Percentiles rank a stretch among this genome's conserved stretches.
Conservation (phyloP, 2,329 filamentous ascomycete species). For the Whalleya microplaca region DNA sequence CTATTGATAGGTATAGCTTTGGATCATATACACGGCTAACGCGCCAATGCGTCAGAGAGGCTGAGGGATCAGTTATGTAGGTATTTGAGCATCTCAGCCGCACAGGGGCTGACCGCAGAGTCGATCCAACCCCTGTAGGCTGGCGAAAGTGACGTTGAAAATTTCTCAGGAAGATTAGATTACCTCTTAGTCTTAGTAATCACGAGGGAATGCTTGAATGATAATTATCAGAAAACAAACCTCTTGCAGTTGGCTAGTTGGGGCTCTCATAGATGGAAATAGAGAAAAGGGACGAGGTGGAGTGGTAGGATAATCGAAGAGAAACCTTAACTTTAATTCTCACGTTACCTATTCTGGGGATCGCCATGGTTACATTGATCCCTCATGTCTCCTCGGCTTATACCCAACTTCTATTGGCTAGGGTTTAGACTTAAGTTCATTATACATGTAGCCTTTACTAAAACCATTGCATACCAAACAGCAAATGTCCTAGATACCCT, state of each 20-base stretch:
- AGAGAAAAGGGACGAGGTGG: neutral
- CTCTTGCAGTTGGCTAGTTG: neutral
- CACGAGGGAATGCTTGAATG: too few relatives aligned
- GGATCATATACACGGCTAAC: too few relatives aligned
- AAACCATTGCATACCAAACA: too few relatives aligned
- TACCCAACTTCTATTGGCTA: neutral
- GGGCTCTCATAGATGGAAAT: neutral
- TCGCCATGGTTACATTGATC: neutral
- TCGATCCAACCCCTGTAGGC: neutral
- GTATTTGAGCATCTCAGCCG: slow-evolving; percentile 19
- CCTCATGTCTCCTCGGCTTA: neutral
- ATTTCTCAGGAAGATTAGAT: neutral
- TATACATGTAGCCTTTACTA: too few relatives aligned
- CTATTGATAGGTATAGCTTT: too few relatives aligned
- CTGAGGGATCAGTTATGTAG: slow-evolving; percentile 6
- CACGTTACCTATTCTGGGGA: neutral
- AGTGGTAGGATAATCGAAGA: neutral
- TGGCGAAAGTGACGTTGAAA: neutral
- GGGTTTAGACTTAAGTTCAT: neutral
- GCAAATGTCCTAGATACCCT: neutral
- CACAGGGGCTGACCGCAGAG: slow-evolving; percentile 7
- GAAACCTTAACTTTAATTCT: neutral
- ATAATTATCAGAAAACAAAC: neutral
- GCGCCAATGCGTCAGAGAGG: neutral
- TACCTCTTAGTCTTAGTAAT: too few relatives aligned